Base-by-base conservation (phyloP, 805 yeast species). In the Cyberlindnera lachancei region DNA sequence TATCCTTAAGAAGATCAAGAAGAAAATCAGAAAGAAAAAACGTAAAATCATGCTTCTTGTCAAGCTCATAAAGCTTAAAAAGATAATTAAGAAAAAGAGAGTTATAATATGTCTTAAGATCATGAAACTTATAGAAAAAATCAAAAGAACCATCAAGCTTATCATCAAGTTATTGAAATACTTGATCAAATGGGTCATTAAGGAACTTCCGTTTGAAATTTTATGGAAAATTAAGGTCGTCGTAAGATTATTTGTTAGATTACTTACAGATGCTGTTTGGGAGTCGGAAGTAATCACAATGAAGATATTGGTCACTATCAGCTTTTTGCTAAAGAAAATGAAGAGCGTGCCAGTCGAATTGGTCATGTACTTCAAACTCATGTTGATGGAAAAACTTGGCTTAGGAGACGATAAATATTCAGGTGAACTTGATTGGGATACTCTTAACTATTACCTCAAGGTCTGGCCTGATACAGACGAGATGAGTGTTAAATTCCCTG, bases 101-200 rank as follows among this genome's bases (percentile, higher is more conserved):
- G 34, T 43, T 6, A 29, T 37, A 13, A 15, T 33, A 3, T 41
- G 46, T 23, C 35, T 48, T 13, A 34, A 42, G 24, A 37, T 46
- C 4, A 44, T 48, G 44, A 22, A 25, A 9, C 25, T 40, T 4
- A 46, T 48, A 26, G 51, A 48, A 21, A 46, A 46, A 24, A 48
- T 40, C 30, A 45, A 44, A 25, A 34, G 39, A 30, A 31, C 34
- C 4, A 10, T 38, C 25, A 30, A 24, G 19, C 35, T 46, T 25
- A 42, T 48, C 7, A 41, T 35, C 15, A 27, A 26, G 6, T 24
- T 39, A 25, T 24, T 43, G 11, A 34, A 37, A n/a, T 46, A 44
- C 19, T 30, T 36, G 18, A 44, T 48, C 15, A 27, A 16, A 12
- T 35, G 21, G 16, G 20, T 37, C 15, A 40, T 46, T 11, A 45